Base-by-base conservation (phyloP, 2,329 filamentous ascomycete genomes). In the Corinectria fuckeliana region DNA sequence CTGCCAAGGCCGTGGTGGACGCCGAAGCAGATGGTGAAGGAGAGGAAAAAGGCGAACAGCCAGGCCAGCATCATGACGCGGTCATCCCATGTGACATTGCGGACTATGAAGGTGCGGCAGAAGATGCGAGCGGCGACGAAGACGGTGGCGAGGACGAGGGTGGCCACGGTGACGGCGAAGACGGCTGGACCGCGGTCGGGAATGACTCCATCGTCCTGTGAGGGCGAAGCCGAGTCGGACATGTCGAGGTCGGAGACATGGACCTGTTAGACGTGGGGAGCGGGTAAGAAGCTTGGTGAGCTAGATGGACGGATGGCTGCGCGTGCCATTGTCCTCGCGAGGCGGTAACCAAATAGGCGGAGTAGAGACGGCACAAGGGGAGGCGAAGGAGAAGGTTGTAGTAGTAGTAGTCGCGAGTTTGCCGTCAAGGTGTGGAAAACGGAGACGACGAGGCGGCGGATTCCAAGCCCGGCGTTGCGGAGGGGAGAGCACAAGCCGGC, bases 61-160 rank as follows among this genome's bases (percentile, higher is more conserved):
- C 92, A 97, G 55, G 93, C 92, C 38, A 91, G 65, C 10, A 92
- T 75, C 75, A 97, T 95, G 68, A 91, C 85, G 75, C 88, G 90
- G 80, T 97, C 93, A 76, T 96, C 92, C 80, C 85, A 85, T 55
- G 84, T 87, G 50, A 92, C 77, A 54, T 84, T 88, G 66, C 85
- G 86, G 56, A 97, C 89, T 49, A 97, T 88, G 45, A 84, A 86
- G 49, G 85, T 81, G 25, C 93, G 85, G 60, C 91, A 92, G 39
- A 91, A 77, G 66, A 96, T 81, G 54, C 93, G 88, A 32, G 91
- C 83, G 39, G 82, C 81, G 66, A 97, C 91, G 72, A 96, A 94
- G 54, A 90, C 71, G 36, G 89, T 89, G 50, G 91, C 87, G 51
- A 93, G 74, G 20, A 83, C 83, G 62, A 93, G 83, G 50, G 90